These are phyloP conservation scores for Heterobasidion parviporum DNA, from an alignment of 1,284 basidiomycete species.

Conservation along the genomic window DNA sequence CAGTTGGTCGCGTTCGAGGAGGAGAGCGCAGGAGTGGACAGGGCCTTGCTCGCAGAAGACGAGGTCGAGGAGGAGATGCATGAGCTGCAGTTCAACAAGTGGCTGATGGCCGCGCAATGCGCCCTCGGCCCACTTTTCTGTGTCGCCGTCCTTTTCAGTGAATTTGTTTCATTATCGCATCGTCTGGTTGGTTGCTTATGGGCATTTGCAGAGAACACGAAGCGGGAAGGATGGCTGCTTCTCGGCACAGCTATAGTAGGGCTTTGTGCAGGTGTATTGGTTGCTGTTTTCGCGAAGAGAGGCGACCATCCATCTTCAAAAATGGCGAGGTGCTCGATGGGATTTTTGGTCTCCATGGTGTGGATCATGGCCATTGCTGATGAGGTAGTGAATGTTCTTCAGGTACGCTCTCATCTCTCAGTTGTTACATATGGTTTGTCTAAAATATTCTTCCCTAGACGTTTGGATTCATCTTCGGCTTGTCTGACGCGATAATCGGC, in stretches of 20 bases:
- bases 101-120: conserved; percentile 77
- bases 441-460: conserved; percentile 42
- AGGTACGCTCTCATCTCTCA: conserved; percentile 37
- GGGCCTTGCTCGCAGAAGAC: conserved; percentile 56
- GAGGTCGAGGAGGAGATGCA: conserved; percentile 57
- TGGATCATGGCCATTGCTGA: conserved; percentile 97
- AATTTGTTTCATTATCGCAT: conserved; percentile 20
- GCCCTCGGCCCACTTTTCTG: conserved; percentile 74
- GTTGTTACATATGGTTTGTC: not conserved
- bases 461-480: conserved; percentile 87
- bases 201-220: conserved; percentile 38
- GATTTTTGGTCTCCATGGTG: conserved; percentile 82
- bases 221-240: conserved; percentile 47
- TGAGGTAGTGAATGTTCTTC: conserved; percentile 83
- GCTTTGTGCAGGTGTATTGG: conserved; percentile 41
- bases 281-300: conserved; percentile 54
- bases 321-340: conserved; percentile 78
- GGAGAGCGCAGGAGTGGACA: conserved; percentile 49
- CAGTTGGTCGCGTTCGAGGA: conserved; percentile 60
- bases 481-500: conserved; percentile 96
- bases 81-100: conserved; percentile 67
- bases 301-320: conserved; percentile 54
- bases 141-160: conserved; percentile 67
- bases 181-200: not conserved
- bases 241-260: conserved; percentile 51